These are phyloP conservation scores for Zostera marina DNA, from an alignment of 116 monocot genomes.

Conservation along the genomic window DNA sequence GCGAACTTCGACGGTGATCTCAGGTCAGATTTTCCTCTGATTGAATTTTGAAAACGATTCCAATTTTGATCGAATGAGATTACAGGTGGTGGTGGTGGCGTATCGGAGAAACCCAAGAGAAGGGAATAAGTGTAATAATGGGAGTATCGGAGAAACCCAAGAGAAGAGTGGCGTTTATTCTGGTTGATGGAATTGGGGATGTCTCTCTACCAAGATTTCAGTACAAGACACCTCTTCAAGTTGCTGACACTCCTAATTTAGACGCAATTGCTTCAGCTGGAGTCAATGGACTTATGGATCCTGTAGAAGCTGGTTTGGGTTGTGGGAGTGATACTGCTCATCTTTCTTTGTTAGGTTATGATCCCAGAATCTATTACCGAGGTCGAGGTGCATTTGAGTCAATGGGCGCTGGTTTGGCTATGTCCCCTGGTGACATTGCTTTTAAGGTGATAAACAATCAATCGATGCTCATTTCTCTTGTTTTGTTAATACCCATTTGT, in stretches of 20 bases:
- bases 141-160: slow-evolving; percentile 14
- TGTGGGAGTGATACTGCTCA: slow-evolving; percentile 95
- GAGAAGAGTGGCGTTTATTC: slow-evolving; percentile 65
- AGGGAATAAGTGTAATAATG: slow-evolving; percentile 6
- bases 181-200: slow-evolving; percentile 82
- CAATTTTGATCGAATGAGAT: too few relatives aligned
- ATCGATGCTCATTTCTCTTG: too few relatives aligned
- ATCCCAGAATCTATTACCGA: slow-evolving; percentile 78
- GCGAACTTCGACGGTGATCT: too few relatives aligned
- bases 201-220: slow-evolving; percentile 54
- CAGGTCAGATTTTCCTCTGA: too few relatives aligned
- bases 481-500: too few relatives aligned
- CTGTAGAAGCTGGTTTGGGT: slow-evolving; percentile 75
- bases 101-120: slow-evolving; percentile 7
- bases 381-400: slow-evolving; percentile 97
- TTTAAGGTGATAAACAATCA: slow-evolving; percentile 71
- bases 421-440: slow-evolving; percentile 96
- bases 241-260: slow-evolving; percentile 48
- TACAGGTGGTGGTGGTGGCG: background rate
- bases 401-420: slow-evolving; percentile 95
- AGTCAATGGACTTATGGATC: slow-evolving; percentile 87
- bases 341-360: slow-evolving; percentile 79
- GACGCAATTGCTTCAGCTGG: slow-evolving; percentile 82
- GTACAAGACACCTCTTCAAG: slow-evolving; percentile 37
- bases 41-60: too few relatives aligned